Conservation (phyloP, 208 protist species). For the Wallacemonas sp. region DNA sequence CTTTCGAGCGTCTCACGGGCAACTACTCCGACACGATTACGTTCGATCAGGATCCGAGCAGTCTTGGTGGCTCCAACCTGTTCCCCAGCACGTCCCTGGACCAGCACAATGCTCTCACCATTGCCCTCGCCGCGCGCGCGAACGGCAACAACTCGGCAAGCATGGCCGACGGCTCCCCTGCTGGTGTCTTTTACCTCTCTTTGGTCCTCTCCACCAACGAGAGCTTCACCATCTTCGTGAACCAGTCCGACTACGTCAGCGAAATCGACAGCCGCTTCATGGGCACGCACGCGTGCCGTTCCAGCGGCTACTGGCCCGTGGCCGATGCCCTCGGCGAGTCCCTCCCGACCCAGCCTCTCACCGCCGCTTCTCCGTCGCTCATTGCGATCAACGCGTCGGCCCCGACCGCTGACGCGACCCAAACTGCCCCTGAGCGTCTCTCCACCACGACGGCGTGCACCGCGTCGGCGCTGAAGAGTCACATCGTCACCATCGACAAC, state of each 20-base stretch:
- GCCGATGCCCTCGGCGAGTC: conserved; percentile 70
- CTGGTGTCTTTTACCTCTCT: conserved; percentile 51
- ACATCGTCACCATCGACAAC: conserved; percentile 20
- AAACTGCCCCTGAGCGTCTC: conserved; percentile 9
- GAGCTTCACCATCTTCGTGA: conserved; percentile 50
- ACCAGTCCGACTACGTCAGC: conserved; percentile 79
- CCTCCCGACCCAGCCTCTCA: conserved; percentile 60
- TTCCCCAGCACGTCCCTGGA: conserved; percentile 44
- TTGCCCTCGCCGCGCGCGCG: conserved; percentile 62
- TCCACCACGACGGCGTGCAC: not conserved
- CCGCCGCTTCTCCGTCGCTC: conserved; percentile 21
- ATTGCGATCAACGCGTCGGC: not conserved
- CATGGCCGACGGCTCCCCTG: conserved; percentile 41
- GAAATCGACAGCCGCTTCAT: conserved; percentile 63
- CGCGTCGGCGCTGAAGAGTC: not conserved
- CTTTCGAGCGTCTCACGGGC: conserved; percentile 43
- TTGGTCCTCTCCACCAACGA: conserved; percentile 45
- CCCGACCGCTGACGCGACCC: not conserved
- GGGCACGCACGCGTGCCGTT: conserved; percentile 44
- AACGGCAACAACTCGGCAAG: conserved; percentile 39
- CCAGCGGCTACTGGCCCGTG: conserved; percentile 84
- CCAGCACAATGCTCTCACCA: conserved; percentile 33
- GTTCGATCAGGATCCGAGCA: conserved; percentile 21
- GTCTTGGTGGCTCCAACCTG: conserved; percentile 18
- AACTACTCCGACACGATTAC: conserved; percentile 15